Conservation (phyloP, 139 green algal genomes). For the Chlorokybus atmophyticus region DNA sequence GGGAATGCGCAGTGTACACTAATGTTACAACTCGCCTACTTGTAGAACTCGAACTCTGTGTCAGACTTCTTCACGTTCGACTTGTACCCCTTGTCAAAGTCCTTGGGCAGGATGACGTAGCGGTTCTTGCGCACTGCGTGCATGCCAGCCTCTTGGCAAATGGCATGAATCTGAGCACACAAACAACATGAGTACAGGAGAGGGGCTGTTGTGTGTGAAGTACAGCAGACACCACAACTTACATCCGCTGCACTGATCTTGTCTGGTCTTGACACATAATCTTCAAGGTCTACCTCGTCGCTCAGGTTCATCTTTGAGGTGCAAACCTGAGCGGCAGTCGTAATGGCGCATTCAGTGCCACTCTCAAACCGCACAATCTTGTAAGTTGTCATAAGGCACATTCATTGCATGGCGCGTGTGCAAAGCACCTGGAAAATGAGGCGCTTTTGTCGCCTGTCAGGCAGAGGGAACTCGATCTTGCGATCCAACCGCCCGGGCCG, state of each 20-base stretch:
- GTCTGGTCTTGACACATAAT: conserved; percentile 90
- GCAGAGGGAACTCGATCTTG: conserved; percentile 99
- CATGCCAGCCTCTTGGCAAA: conserved; percentile 76
- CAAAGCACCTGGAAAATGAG: conserved; percentile 85
- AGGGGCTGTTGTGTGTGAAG: too few species aligned
- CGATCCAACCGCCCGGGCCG: conserved; percentile 88
- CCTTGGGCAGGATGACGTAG: conserved; percentile 98
- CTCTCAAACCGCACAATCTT: neutral
- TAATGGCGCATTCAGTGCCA: too few species aligned
- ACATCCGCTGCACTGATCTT: conserved; percentile 93
- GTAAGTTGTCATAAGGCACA: neutral
- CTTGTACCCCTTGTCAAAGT: conserved; percentile 99
- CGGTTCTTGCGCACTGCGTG: conserved; percentile 89
- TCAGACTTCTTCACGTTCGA: conserved; percentile 79
- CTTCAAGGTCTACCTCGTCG: conserved; percentile 97
- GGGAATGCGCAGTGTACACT: too few species aligned
- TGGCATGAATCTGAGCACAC: conserved; percentile 35
- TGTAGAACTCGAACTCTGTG: conserved; percentile 94
- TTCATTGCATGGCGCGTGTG: too few species aligned
- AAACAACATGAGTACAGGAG: too few species aligned
- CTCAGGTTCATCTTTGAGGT: conserved; percentile 94
- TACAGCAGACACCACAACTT: conserved; percentile 4
- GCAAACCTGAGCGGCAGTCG: conserved; percentile 58
- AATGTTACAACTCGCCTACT: too few species aligned
- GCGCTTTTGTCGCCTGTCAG: conserved; percentile 92